A percentile compares a stretch with the other conserved stretches of the same genome.
These are phyloP conservation scores for Thalia dealbata DNA, from an alignment of 176 grass and related monocot species.

Conservation along the genomic window DNA sequence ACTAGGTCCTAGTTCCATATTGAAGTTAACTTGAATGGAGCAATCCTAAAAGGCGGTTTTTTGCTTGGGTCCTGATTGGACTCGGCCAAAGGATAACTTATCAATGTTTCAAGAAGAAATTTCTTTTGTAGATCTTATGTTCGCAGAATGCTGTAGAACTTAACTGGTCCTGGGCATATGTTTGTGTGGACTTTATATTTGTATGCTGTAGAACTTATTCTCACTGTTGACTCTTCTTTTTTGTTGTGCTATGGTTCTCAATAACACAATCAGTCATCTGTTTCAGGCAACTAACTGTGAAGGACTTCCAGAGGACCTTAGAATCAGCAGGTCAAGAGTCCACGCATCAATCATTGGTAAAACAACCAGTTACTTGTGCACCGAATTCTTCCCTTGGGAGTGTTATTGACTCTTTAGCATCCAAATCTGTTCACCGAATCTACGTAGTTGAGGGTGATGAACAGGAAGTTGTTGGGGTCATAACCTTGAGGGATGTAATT, in stretches of 20 bases:
- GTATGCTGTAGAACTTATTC: neutral
- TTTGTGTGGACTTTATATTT: neutral
- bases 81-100: neutral
- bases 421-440: conserved; percentile 73
- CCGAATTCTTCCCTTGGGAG: conserved; percentile 52
- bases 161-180: neutral
- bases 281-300: conserved; percentile 52
- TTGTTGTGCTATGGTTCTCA: neutral
- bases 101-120: neutral
- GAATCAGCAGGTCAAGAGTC: conserved; percentile 54
- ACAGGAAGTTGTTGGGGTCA: conserved; percentile 44
- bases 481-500: conserved; percentile 84
- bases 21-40: too few species aligned
- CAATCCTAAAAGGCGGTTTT: too few species aligned
- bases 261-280: neutral
- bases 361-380: conserved; percentile 41
- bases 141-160: neutral
- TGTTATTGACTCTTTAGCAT: conserved; percentile 69
- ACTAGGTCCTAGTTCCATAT: neutral
- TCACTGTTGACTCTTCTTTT: neutral
- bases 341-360: conserved; percentile 22
- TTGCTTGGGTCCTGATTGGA: neutral
- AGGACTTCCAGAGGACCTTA: conserved; percentile 63
- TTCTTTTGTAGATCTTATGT: neutral
- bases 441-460: conserved; percentile 51